These are phyloP conservation scores for Mortierella sp. DNA, from an alignment of 371 early-diverging fungal genomes.

Conservation along the genomic window DNA sequence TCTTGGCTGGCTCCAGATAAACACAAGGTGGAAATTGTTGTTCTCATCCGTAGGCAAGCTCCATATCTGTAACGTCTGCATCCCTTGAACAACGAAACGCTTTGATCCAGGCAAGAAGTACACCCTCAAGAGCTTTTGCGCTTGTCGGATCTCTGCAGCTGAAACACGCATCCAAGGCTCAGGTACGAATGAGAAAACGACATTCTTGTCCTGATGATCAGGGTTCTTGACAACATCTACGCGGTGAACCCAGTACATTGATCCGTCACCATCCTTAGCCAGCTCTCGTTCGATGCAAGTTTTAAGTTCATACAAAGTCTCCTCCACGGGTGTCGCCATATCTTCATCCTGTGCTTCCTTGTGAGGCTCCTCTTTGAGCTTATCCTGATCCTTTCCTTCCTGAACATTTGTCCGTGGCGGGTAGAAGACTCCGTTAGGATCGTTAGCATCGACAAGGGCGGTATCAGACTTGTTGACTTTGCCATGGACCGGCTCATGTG, in stretches of 20 bases:
- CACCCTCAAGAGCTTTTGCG: slow-evolving; percentile 16
- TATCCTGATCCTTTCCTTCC: neutral
- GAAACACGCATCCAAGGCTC: slow-evolving; percentile 48
- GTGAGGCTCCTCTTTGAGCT: slow-evolving; percentile 4
- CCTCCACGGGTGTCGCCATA: neutral
- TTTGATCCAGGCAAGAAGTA: slow-evolving; percentile 28
- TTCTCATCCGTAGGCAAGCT: slow-evolving; percentile 21
- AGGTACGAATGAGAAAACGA: slow-evolving; percentile 44
- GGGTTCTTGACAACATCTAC: slow-evolving; percentile 30
- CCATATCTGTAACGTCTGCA: slow-evolving; percentile 49
- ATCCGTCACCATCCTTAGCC: slow-evolving; percentile 38
- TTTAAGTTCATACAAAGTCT: slow-evolving; percentile 13
- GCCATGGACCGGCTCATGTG: slow-evolving; percentile 9
- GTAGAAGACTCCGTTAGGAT: neutral
- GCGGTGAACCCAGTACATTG: slow-evolving; percentile 37
- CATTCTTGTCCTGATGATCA: neutral
- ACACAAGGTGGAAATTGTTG: slow-evolving; percentile 28
- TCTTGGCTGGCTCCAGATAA: slow-evolving; percentile 41
- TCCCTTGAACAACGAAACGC: slow-evolving; percentile 34
- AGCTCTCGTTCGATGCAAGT: slow-evolving; percentile 13
- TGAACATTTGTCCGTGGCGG: neutral
- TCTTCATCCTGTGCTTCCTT: no score
- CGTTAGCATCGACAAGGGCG: no score
- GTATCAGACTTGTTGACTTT: slow-evolving; percentile 6
- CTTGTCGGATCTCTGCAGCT: slow-evolving; percentile 11